phyloP scores from a whole-genome alignment of 208 protist genomes.

The Crithidia mellificae region DNA sequence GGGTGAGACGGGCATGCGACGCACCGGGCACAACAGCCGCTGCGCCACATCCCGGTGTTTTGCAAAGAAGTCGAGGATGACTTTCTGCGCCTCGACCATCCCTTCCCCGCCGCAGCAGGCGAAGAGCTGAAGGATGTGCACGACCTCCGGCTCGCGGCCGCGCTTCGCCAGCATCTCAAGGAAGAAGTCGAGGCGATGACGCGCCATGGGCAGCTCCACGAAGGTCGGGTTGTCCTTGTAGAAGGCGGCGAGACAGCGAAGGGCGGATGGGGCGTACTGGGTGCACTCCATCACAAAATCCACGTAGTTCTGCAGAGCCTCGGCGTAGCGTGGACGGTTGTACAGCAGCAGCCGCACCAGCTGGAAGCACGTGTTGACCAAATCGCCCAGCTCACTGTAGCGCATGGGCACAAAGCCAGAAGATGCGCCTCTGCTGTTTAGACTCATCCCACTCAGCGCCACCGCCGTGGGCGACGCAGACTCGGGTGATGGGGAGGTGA shows the following conservation, averaged over 20 bases:
- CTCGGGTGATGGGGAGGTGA: no score
- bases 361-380: conserved; percentile 44
- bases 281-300: conserved; percentile 55
- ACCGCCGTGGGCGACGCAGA: no score
- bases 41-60: conserved; percentile 20
- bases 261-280: conserved; percentile 31
- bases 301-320: conserved; percentile 31
- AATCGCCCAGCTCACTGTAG: conserved; percentile 45
- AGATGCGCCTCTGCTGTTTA: background rate
- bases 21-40: conserved; percentile 28
- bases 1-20: conserved; percentile 9
- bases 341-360: conserved; percentile 37
- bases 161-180: conserved; percentile 33
- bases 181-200: conserved; percentile 39
- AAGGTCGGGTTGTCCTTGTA: conserved; percentile 41
- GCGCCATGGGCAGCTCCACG: conserved; percentile 47
- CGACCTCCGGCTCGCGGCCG: conserved; percentile 27
- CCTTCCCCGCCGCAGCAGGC: conserved; percentile 42
- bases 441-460: no score
- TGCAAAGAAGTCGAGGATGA: conserved; percentile 39
- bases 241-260: conserved; percentile 38
- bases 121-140: conserved; percentile 42
- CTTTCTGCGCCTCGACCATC: conserved; percentile 47
- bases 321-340: conserved; percentile 34
- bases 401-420: conserved; percentile 29